Evolutionary conservation across 768 basidiomycete genomes (phyloP), one percentile per base, ranked within the genome.

Genomic region (Glaciozyma martinii): DNA sequence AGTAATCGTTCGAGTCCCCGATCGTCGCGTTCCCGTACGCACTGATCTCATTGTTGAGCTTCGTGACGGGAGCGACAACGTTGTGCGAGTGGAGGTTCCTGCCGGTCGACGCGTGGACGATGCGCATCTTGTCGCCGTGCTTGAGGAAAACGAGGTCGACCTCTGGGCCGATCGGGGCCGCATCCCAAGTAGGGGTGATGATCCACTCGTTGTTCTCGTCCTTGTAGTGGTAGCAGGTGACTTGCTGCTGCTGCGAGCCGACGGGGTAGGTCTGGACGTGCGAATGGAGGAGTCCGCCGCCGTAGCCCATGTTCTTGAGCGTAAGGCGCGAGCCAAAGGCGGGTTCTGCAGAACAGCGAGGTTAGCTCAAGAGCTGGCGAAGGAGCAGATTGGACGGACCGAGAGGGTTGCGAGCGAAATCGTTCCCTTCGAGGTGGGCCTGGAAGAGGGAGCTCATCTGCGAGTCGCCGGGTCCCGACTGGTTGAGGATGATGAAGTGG

Each of bases 361-460:
- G 62, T 15, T 63, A 60, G 56, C 23, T 55, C 19, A 29, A 5
- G 3, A 6, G 54, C n/a, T n/a, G 9, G 8, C 6, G 33, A 32
- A 56, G 10, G 55, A 13, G 53, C 15, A 30, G 21, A n/a, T 18
- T 12, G 19, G 2, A 66, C 82, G 19, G 63, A 89, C 89, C 88
- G 3, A 95, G 83, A 18, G 95, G 95, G 72, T 92, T 92, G 71
- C 80, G 79, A n/a, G 84, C 77, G 77, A 97, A 98, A 75, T 95
- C 90, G 74, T 97, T 99, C 21, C 95, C 95, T 42, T 83, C 81
- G 3, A 99, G 82, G 71, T 95, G 90, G 30, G 95, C 94, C 76
- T 99, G 95, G 83, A 99, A 99, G 25, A 98, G 81, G 12, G 91
- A 95, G 75, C 88, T 90, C 94, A 99, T 99, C 76, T 98, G 94